Base-by-base conservation (phyloP, 495 filamentous ascomycete genomes). In the Trichocladium uniseriatum region DNA sequence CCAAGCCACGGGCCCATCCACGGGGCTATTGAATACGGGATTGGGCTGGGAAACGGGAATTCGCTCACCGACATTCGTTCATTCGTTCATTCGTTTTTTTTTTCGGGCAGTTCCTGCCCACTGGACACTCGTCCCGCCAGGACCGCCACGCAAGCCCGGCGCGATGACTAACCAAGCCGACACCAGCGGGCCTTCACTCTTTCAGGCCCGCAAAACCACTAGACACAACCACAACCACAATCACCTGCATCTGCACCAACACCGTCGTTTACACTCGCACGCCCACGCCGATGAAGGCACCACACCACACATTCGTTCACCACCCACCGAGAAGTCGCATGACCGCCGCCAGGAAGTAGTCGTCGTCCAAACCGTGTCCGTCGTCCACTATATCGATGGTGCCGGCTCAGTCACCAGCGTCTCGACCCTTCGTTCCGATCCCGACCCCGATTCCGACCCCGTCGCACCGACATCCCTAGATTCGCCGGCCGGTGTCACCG, bases 351-450 rank as follows among this genome's bases (percentile, higher is more conserved):
- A 74, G 31, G 74, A 97, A 66, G 78, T 94, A 21, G 71, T 84
- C 35, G 94, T 97, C 56, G 91, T 95, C 3, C 86, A 95, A 65
- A 94, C 90, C 1, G 59, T 78, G 40, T 74, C 72, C 38, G 68
- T 76, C 56, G 58, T 76, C 24, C 67, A 75, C 45, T 55, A 73
- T 51, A 66, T 77, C 56, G 70, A 77, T 62, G 62, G 62, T 42
- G 54, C 62, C 28, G 75, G 74, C 58, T 62, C 59, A 37, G 62
- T 64, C 43, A 51, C 72, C 40, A 55, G 61, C 22, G 49, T 69
- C 47, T 52, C 61, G 43, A 72, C 71, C 39, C 54, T 70, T 38
- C 32, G 54, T 28, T 45, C 59, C n/a, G n/a, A n/a, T n/a, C n/a
- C n/a, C 38, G 45, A 60, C 19, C 35, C 55, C 22, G 52, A 29